Evolutionary conservation across 257 asterid genomes (phyloP).

Genomic region (Solanum sejunctum): DNA sequence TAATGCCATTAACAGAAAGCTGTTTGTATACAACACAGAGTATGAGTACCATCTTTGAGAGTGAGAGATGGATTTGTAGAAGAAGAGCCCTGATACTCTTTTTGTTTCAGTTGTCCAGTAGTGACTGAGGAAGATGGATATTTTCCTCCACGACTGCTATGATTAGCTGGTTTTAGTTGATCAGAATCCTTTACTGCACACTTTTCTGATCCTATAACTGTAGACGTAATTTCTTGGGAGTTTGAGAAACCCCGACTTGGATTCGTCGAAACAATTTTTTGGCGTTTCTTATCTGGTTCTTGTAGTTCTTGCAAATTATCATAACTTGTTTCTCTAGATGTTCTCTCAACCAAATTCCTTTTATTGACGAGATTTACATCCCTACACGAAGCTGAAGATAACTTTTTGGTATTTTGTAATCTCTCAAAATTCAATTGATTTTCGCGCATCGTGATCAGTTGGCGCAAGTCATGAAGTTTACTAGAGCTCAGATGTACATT

Average conservation of each 20-base stretch:
- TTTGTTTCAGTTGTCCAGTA: slow-evolving; percentile 4
- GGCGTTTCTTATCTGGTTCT: slow-evolving; percentile 27
- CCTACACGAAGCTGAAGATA: neutral
- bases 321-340: slow-evolving; percentile 1
- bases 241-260: neutral
- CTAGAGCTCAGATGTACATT: slow-evolving; percentile 5
- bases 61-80: slow-evolving; percentile 9
- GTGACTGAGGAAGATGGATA: neutral
- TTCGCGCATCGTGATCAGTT: slow-evolving; percentile 28
- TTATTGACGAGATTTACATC: neutral
- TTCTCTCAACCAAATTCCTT: neutral
- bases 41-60: slow-evolving; percentile 9
- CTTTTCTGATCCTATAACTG: slow-evolving; percentile 2
- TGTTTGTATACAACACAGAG: neutral
- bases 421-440: slow-evolving; percentile 23
- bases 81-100: neutral
- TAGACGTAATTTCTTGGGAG: neutral
- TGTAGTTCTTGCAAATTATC: slow-evolving; percentile 5
- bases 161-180: neutral
- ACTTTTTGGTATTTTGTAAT: slow-evolving; percentile 10
- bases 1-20: neutral
- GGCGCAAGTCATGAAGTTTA: slow-evolving; percentile 32
- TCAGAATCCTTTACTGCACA: neutral
- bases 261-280: neutral
- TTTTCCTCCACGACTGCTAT: neutral